Conservation (phyloP, 2,329 filamentous ascomycete genomes). For the Botrytis medusae region DNA sequence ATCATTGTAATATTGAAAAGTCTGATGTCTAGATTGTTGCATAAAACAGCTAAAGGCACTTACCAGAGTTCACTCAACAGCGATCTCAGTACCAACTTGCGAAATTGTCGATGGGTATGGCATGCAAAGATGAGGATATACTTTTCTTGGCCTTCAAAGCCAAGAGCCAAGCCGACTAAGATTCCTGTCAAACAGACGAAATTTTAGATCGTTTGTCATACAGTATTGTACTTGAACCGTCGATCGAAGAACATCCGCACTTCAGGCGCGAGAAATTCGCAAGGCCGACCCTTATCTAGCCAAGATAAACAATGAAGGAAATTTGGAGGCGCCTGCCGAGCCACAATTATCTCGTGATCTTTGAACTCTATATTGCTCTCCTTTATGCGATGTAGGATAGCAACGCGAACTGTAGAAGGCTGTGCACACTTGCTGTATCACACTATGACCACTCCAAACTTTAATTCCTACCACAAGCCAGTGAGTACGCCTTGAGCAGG, state of each 20-base stretch:
- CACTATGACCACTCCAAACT: not conserved
- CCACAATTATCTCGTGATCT: constrained; percentile 1
- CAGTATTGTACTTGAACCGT: not conserved
- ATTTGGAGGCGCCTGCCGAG: not conserved
- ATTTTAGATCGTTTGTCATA: not conserved
- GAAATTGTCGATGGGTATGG: not conserved
- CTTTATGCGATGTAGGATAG: not conserved
- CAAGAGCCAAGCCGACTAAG: not conserved
- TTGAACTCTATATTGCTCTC: not conserved
- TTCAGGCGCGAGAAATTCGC: not conserved
- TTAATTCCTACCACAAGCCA: not conserved
- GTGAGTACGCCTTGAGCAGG: not conserved
- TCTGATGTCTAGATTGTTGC: not conserved
- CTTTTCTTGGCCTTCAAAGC: not conserved
- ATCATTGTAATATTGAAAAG: not conserved
- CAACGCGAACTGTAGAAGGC: not conserved
- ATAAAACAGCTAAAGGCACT: not conserved
- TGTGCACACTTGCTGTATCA: not conserved
- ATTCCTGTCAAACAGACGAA: not conserved
- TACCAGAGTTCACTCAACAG: not conserved
- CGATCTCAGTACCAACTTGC: not conserved
- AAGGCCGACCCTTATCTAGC: not conserved
- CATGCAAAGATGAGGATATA: constrained; percentile 1
- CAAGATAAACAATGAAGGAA: not conserved
- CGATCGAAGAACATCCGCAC: not conserved